phyloP scores from a whole-genome alignment of 2,329 filamentous ascomycete species.

The Penicillium sp. region DNA sequence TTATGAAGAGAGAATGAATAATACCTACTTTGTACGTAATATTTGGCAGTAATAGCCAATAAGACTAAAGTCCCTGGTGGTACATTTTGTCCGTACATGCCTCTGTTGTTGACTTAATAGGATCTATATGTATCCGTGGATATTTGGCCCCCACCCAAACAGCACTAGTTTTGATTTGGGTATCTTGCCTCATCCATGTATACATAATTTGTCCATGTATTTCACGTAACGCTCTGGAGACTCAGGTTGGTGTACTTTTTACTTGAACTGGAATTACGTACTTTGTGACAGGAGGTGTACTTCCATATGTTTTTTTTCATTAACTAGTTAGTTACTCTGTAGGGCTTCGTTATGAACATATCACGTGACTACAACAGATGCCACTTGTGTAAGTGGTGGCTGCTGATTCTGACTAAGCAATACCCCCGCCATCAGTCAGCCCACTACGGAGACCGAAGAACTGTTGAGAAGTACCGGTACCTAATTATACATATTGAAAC shows the following conservation, averaged over 20 bases:
- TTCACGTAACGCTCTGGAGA: neutral
- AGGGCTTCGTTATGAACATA: neutral
- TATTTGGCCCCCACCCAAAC: neutral
- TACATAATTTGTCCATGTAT: neutral
- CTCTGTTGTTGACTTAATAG: neutral
- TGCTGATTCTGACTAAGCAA: neutral
- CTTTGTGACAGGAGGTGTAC: neutral
- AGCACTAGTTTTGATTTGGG: neutral
- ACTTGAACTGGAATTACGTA: neutral
- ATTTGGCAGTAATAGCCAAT: neutral
- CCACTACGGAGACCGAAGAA: slow-evolving; percentile 6
- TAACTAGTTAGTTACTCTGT: neutral
- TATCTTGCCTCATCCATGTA: neutral
- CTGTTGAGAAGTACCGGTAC: slow-evolving; percentile 16
- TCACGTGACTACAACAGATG: neutral
- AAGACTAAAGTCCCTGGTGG: neutral
- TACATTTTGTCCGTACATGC: neutral
- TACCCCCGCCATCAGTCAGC: slow-evolving; percentile 17
- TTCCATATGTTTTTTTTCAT: too few species aligned
- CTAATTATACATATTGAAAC: neutral
- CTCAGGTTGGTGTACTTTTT: neutral
- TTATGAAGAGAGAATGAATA: neutral
- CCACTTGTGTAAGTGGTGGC: neutral
- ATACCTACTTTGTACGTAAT: neutral
- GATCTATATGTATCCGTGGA: too few species aligned